Conservation (phyloP, 352 stramenopile genomes). For the Thalassiosira hispida region DNA sequence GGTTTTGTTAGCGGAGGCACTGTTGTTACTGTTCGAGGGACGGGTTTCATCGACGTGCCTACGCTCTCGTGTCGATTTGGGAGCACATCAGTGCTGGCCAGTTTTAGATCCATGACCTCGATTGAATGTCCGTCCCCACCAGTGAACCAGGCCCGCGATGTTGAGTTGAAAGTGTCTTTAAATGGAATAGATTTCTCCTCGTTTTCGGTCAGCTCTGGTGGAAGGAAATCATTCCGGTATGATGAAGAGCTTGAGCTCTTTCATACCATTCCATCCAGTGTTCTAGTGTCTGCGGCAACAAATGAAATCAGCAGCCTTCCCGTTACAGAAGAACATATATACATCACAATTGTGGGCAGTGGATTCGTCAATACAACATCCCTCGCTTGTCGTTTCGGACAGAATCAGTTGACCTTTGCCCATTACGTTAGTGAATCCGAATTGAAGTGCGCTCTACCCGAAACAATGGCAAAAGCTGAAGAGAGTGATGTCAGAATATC, state of each 20-base stretch:
- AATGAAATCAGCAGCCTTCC: background rate
- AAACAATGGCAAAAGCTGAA: constrained; percentile 23
- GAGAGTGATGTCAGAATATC: constrained; percentile 45
- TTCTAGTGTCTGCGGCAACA: constrained; percentile 24
- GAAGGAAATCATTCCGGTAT: constrained; percentile 42
- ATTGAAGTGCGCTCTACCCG: constrained; percentile 50
- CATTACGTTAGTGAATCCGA: constrained; percentile 48
- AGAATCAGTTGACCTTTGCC: constrained; percentile 30
- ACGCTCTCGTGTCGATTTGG: constrained; percentile 66
- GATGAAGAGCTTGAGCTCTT: constrained; percentile 54
- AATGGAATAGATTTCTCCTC: constrained; percentile 50
- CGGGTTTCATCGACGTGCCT: constrained; percentile 58
- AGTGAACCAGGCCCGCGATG: constrained; percentile 17
- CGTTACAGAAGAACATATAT: background rate
- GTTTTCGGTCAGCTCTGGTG: background rate
- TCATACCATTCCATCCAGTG: constrained; percentile 30
- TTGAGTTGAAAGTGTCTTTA: constrained; percentile 53
- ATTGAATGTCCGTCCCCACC: constrained; percentile 56
- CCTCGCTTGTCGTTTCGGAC: constrained; percentile 56
- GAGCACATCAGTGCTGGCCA: constrained; percentile 31
- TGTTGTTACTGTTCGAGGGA: constrained; percentile 58
- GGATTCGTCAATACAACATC: constrained; percentile 62
- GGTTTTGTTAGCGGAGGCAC: constrained; percentile 68
- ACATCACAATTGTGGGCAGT: constrained; percentile 44
- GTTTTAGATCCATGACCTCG: constrained; percentile 41